Conservation (phyloP, 306 rosid genomes). For the Amphicarpaea edgeworthii region DNA sequence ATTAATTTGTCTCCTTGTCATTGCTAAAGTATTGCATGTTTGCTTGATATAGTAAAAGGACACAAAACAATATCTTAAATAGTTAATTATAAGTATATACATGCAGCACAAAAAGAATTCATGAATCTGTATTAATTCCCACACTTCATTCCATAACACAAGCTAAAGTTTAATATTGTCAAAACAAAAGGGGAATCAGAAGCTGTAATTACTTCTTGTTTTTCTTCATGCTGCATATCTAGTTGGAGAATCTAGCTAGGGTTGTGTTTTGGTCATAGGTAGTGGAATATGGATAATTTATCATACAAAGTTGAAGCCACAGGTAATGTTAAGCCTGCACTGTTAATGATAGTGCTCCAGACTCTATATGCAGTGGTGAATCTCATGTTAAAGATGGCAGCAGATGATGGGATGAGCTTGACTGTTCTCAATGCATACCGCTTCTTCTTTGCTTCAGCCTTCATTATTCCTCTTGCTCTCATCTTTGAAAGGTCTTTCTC, state of each 20-base stretch:
- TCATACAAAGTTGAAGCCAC: slow-evolving; percentile 53
- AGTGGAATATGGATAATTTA: slow-evolving; percentile 23
- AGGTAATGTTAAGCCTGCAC: slow-evolving; percentile 55
- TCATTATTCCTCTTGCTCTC: slow-evolving; percentile 61
- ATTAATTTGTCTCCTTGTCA: too few relatives aligned
- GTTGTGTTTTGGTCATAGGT: slow-evolving; percentile 6
- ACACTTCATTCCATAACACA: too few relatives aligned
- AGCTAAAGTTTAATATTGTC: too few relatives aligned
- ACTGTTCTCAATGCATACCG: slow-evolving; percentile 66
- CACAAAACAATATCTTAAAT: too few relatives aligned
- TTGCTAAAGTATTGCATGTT: too few relatives aligned
- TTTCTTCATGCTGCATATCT: background rate
- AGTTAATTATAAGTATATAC: too few relatives aligned
- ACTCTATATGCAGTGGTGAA: slow-evolving; percentile 52
- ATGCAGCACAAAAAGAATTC: too few relatives aligned
- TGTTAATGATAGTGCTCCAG: slow-evolving; percentile 60
- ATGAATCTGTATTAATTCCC: too few relatives aligned
- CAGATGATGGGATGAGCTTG: slow-evolving; percentile 61
- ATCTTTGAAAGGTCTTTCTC: slow-evolving; percentile 59
- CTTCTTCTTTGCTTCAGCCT: slow-evolving; percentile 54
- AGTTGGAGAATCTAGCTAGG: too few relatives aligned
- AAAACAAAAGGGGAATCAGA: background rate
- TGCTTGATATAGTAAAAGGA: too few relatives aligned
- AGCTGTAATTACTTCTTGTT: slow-evolving; percentile 14
- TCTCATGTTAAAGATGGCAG: slow-evolving; percentile 62